A percentile compares a stretch with the other conserved stretches of the same genome.
Conservation (phyloP, 352 stramenopile species). For the Peronospora farinosa region DNA sequence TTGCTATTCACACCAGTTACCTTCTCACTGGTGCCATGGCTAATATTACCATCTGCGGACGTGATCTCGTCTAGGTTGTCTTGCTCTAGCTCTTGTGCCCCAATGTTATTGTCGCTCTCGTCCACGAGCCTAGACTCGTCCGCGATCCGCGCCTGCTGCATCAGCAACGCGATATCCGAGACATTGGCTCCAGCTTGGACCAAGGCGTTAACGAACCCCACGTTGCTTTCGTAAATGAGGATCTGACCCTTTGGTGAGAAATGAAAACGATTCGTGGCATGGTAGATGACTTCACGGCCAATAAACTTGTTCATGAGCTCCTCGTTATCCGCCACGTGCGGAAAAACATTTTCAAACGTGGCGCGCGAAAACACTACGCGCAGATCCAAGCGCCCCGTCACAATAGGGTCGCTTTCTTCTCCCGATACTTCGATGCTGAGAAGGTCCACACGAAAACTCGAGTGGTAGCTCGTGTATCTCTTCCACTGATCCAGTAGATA, state of each 20-base stretch:
- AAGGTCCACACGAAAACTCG: conserved; percentile 27
- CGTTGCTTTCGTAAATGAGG: conserved; percentile 48
- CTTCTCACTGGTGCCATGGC: conserved; percentile 3
- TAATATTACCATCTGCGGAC: conserved; percentile 5
- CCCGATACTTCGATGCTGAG: conserved; percentile 38
- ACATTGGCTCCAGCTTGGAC: conserved; percentile 34
- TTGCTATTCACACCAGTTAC: conserved; percentile 6
- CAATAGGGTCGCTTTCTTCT: conserved; percentile 36
- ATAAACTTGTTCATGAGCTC: conserved; percentile 34
- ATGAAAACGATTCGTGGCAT: conserved; percentile 44
- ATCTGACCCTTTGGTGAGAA: conserved; percentile 43
- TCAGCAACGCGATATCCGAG: conserved; percentile 39
- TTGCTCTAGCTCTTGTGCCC: conserved; percentile 10
- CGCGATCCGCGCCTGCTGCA: conserved; percentile 45
- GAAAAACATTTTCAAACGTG: conserved; percentile 56
- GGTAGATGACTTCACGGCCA: conserved; percentile 43
- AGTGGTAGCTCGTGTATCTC: conserved; percentile 37
- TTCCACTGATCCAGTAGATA: conserved; percentile 41
- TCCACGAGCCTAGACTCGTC: conserved; percentile 37
- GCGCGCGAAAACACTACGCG: conserved; percentile 41
- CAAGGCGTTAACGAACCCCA: conserved; percentile 50
- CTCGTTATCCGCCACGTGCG: conserved; percentile 47
- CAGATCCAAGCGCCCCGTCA: conserved; percentile 40
- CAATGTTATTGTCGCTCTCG: neutral
- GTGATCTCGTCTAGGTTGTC: conserved; percentile 8